Conservation (phyloP, 2,329 filamentous ascomycete species). For the Cryphonectria parasitica region DNA sequence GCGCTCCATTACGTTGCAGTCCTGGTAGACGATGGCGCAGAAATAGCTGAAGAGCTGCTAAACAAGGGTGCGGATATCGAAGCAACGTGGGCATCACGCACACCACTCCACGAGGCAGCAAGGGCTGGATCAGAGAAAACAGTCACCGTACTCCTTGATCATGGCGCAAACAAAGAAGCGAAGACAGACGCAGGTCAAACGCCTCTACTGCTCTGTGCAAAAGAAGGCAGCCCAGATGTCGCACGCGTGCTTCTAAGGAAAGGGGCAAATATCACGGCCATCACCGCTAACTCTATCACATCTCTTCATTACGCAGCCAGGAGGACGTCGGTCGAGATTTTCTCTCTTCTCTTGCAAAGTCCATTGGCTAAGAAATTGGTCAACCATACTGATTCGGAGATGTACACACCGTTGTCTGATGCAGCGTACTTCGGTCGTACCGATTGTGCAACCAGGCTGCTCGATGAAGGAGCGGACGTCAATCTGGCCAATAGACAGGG, state of each 20-base stretch:
- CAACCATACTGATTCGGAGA: background rate
- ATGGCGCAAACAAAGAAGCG: background rate
- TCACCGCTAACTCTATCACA: background rate
- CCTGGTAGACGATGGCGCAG: background rate
- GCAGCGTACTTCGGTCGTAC: background rate
- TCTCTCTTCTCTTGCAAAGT: background rate
- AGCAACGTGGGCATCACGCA: background rate
- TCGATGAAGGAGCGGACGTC: background rate
- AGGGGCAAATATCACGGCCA: background rate
- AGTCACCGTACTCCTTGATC: background rate
- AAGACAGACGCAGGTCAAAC: background rate
- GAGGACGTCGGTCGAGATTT: background rate
- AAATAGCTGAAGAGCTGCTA: background rate
- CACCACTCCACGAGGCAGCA: background rate
- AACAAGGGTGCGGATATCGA: background rate
- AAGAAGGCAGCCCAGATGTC: background rate
- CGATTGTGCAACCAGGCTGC: background rate
- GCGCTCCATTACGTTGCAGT: background rate
- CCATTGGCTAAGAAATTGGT: background rate
- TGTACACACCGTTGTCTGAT: background rate
- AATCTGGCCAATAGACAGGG: background rate
- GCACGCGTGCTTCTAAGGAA: background rate
- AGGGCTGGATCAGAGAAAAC: background rate
- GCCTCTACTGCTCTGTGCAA: background rate
- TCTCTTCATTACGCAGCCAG: background rate